phyloP scores from a whole-genome alignment of 1,284 basidiomycete species.

The Puccinia novopanici region DNA sequence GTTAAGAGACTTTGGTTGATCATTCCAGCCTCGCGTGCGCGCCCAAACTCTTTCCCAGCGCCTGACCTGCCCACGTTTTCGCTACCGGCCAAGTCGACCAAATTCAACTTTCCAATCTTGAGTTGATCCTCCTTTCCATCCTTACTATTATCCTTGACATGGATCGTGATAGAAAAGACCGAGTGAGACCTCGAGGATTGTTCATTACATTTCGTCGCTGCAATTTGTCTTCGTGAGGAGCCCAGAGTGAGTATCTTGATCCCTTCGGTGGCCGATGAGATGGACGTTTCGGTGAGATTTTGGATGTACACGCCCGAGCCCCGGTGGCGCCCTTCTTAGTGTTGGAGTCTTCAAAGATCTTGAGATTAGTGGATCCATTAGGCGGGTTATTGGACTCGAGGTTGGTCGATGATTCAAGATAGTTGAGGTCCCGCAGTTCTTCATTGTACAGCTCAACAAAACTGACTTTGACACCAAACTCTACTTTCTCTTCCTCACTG shows the following conservation, averaged over 20 bases:
- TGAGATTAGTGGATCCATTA: conserved; percentile 63
- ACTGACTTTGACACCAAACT: conserved; percentile 91
- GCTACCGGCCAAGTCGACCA: conserved; percentile 94
- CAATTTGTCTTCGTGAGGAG: conserved; percentile 86
- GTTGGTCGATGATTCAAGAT: conserved; percentile 60
- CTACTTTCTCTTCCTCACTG: conserved; percentile 61
- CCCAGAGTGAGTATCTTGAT: conserved; percentile 83
- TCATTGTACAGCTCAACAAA: conserved; percentile 99
- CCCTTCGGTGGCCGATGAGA: conserved; percentile 81
- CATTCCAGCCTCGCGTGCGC: conserved; percentile 95
- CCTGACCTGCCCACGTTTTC: conserved; percentile 97
- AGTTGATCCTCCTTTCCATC: conserved; percentile 80
- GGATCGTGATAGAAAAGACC: conserved; percentile 94
- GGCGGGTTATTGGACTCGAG: conserved; percentile 70
- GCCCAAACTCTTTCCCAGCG: conserved; percentile 76
- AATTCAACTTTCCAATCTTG: conserved; percentile 90
- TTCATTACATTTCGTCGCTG: conserved; percentile 96
- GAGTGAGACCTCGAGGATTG: conserved; percentile 77
- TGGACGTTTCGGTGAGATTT: conserved; percentile 85
- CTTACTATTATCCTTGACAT: conserved; percentile 74
- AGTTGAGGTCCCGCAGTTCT: conserved; percentile 88
- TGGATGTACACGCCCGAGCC: conserved; percentile 79
- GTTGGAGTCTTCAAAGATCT: conserved; percentile 79
- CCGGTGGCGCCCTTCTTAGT: conserved; percentile 51
- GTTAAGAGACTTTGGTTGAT: conserved; percentile 97